Base-by-base conservation (phyloP, 345 rosid genomes). In the Populus alba region DNA sequence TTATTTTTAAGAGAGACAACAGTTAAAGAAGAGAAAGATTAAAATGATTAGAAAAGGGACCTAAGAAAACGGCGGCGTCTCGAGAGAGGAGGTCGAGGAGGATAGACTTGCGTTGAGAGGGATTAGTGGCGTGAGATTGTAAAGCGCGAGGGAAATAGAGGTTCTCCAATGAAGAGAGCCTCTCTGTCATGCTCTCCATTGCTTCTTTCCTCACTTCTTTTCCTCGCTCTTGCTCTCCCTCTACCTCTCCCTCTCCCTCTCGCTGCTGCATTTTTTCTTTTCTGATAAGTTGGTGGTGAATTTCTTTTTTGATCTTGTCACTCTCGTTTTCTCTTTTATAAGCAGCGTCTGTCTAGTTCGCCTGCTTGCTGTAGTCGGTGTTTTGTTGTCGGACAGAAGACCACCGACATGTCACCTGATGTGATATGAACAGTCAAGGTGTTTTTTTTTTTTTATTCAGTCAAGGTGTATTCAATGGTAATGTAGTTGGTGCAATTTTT, bases 141-240 rank as follows among this genome's bases (percentile, higher is more conserved):
- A 88, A 81, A 47, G 94, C 91, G 79, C 95, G 94, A 27, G 99
- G 99, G 81, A 89, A 95, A 83, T 95, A 95, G 74, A 95, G 99
- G 53, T 84, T 77, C 1, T 95, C 94, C 38, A 89, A 70, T 27
- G 81, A 81, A 7, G 98, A 95, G 1, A 93, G 87, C 85, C 98
- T 90, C 86, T 84, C 80, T 5, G 92, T 70, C 6, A 95, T 93
- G 77, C 75, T 88, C 75, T 90, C 94, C 75, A 77, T 90, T 73
- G 90, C 89, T 70, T 84, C 88, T 72, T 77, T 76, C 20, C 66
- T 77, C 68, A 83, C 66, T 45, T 33, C 70, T 13, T 47, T 47
- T 35, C 47, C 71, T 43, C 41, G 59, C 76, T 76, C 55, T 49
- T 71, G 10, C 35, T 47, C 37, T 33, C 6, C 5, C 35, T 33